Evolutionary conservation across 2,329 filamentous ascomycete genomes (phyloP).

Genomic region (Colletotrichum falcatum): DNA sequence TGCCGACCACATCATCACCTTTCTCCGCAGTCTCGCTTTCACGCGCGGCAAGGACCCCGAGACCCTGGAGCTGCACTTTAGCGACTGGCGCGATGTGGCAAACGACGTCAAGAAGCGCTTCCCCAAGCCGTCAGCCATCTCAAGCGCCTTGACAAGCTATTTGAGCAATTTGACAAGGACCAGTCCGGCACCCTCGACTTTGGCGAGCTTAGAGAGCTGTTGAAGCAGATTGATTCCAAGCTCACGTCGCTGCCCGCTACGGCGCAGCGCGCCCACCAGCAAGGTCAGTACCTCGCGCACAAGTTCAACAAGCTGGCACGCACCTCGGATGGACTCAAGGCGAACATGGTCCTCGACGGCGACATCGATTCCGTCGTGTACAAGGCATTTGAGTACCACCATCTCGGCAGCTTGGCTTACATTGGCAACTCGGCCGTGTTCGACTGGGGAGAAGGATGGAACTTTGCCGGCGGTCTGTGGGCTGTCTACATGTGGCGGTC

Average conservation of each 20-base stretch:
- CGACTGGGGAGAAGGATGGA: constrained; percentile 83
- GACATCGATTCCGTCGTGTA: constrained; percentile 94
- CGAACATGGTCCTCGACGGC: constrained; percentile 87
- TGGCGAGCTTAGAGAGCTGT: constrained; percentile 87
- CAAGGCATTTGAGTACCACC: constrained; percentile 93
- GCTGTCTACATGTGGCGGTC: constrained; percentile 97
- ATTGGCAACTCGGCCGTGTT: constrained; percentile 97
- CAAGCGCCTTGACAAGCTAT: constrained; percentile 89
- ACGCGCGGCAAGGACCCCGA: constrained; percentile 92
- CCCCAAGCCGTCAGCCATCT: constrained; percentile 88
- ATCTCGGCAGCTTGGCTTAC: constrained; percentile 92
- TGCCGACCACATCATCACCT: constrained; percentile 89
- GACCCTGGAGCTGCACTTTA: constrained; percentile 86
- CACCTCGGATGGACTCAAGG: constrained; percentile 77
- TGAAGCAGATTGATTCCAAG: constrained; percentile 93
- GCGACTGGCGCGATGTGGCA: constrained; percentile 89
- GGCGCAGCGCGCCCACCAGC: constrained; percentile 95
- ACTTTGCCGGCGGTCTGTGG: constrained; percentile 83
- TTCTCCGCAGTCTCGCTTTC: constrained; percentile 90
- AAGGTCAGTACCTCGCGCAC: constrained; percentile 89
- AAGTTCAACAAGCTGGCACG: constrained; percentile 95
- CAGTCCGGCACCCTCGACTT: constrained; percentile 94
- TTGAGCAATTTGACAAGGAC: constrained; percentile 92
- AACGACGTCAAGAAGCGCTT: constrained; percentile 87
- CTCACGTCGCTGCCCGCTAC: constrained; percentile 95